Evolutionary conservation across 2,329 filamentous ascomycete genomes (phyloP), one percentile per base, ranked within the genome.

Genomic region (Diaporthe citri): DNA sequence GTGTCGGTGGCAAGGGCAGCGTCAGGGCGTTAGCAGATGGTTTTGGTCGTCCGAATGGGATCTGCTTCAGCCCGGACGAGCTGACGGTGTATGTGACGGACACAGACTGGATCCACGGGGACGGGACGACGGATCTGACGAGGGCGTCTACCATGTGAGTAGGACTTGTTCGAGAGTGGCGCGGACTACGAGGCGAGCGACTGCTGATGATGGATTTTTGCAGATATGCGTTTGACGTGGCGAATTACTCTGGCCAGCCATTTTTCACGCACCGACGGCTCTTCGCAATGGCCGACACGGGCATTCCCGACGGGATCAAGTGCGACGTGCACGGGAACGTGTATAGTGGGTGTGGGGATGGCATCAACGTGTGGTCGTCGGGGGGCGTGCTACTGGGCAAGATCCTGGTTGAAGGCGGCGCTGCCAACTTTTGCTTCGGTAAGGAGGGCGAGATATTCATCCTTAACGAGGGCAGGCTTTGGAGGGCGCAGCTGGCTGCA

Each of bases 391-490:
- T 89, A 1, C 81, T 90, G 13, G 88, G 87, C 6, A 85, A 84
- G 60, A 85, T 88, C 13, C 51, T 85, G 0, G 80, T 87, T 0
- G 80, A 82, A 0, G 86, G 85, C 0, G 85, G 85, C 0, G 82
- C 84, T 3, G 83, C 86, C 0, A 88, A 88, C 74, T 89, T 89
- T 73, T 87, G 84, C 52, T 89, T 89, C 74, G 86, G 87, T 0
- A 80, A 78, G 12, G 77, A 84, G 9, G 85, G 85, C 0, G 82
- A 85, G 75, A 76, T 89, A 34, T 87, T 88, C 51, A 79, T 88
- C 13, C 80, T 89, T 20, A 88, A 88, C 57, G 88, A 89, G 81
- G 79, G 84, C 36, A 82, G 80, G 52, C 73, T 88, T 7, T 88
- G 84, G 82, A 81, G 82, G 56, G 82, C 85, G 3, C 82, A 84